A percentile compares a stretch with the other conserved stretches of the same genome.
Conservation (phyloP, 768 basidiomycete genomes). For the Suillus tomentosus region DNA sequence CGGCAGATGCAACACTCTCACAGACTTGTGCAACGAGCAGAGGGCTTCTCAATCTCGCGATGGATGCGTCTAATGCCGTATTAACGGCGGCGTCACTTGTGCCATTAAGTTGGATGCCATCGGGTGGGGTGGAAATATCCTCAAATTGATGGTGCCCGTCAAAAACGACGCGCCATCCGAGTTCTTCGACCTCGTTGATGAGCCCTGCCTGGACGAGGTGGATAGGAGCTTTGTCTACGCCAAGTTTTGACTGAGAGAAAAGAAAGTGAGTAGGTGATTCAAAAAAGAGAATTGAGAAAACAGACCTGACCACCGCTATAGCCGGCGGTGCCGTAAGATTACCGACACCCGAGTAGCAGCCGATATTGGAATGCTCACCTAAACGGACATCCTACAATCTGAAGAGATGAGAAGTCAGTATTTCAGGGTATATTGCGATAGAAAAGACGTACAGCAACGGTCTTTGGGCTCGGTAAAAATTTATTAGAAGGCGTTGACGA, state of each 20-base stretch:
- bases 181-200: constrained; percentile 65
- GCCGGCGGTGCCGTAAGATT: constrained; percentile 14
- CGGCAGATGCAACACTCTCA: constrained; percentile 72
- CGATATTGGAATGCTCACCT: constrained; percentile 53
- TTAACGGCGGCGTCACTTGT: neutral
- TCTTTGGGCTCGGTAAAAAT: constrained; percentile 60
- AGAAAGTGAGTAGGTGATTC: constrained; percentile 18
- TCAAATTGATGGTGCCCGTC: constrained; percentile 91
- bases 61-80: constrained; percentile 51
- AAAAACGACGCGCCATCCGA: constrained; percentile 91
- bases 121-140: constrained; percentile 57
- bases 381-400: constrained; percentile 97
- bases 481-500: constrained; percentile 21
- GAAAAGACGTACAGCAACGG: constrained; percentile 71
- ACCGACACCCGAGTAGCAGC: neutral
- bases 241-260: constrained; percentile 59
- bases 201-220: constrained; percentile 88
- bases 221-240: constrained; percentile 89
- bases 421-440: neutral
- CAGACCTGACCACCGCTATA: constrained; percentile 36
- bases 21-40: constrained; percentile 82
- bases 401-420: constrained; percentile 16
- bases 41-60: constrained; percentile 90
- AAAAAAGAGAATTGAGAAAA: neutral
- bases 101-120: neutral